Conservation (phyloP, 1,284 basidiomycete genomes). For the Trichosporon ovoides region DNA sequence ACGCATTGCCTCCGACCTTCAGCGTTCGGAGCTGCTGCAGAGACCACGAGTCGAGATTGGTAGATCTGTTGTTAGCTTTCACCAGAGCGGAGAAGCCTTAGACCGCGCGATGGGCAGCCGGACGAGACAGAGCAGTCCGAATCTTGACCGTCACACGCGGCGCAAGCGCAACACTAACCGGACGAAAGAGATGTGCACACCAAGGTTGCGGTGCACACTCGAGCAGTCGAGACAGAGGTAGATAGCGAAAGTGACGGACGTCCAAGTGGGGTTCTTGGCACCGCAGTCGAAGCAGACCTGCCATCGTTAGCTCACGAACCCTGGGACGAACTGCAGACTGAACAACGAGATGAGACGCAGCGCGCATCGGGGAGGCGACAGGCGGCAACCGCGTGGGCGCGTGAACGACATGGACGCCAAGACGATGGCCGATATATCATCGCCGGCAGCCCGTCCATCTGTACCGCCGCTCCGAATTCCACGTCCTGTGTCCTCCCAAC, state of each 20-base stretch:
- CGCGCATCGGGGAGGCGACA: too few relatives aligned
- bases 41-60: slow-evolving; percentile 94
- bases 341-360: not conserved
- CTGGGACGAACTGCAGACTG: not conserved
- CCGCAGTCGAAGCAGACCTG: slow-evolving; percentile 96
- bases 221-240: slow-evolving; percentile 99
- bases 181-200: slow-evolving; percentile 97
- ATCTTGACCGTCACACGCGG: too few relatives aligned
- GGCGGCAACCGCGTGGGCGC: too few relatives aligned
- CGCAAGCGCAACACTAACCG: slow-evolving; percentile 59
- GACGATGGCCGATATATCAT: too few relatives aligned
- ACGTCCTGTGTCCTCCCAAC: not conserved
- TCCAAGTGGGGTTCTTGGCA: slow-evolving; percentile 96
- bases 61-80: slow-evolving; percentile 61
- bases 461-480: not conserved
- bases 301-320: not conserved
- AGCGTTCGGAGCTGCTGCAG: slow-evolving; percentile 85
- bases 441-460: too few relatives aligned
- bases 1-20: slow-evolving; percentile 91
- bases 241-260: slow-evolving; percentile 90
- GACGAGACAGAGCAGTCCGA: not conserved
- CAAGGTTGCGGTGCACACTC: slow-evolving; percentile 90
- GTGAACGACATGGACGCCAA: too few relatives aligned
- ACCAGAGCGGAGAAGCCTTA: not conserved
- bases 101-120: not conserved